Conservation (phyloP, 805 yeast species). For the Gaillardinia entomophila region DNA sequence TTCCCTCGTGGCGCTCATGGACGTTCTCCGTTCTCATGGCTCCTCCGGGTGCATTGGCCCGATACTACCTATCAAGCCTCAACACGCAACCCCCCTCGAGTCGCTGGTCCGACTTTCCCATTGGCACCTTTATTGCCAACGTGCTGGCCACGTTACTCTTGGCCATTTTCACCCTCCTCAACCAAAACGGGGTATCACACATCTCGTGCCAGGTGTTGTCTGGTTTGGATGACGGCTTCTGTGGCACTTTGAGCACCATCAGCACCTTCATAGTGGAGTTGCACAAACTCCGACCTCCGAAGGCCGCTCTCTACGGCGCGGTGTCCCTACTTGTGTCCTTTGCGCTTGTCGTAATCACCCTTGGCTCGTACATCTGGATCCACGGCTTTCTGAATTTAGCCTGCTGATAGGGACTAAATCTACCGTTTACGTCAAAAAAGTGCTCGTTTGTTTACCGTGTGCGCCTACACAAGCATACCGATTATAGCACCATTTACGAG, state of each 20-base stretch:
- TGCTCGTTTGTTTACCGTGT: no score
- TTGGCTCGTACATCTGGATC: conserved; percentile 75
- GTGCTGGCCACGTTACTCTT: conserved; percentile 40
- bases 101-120: conserved; percentile 40
- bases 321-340: conserved; percentile 45
- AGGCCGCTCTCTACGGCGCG: conserved; percentile 47
- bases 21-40: conserved; percentile 61
- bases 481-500: no score
- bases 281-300: conserved; percentile 18
- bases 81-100: conserved; percentile 48
- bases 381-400: no score
- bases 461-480: no score
- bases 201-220: conserved; percentile 45
- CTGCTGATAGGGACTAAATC: no score
- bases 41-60: conserved; percentile 59
- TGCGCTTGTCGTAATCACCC: conserved; percentile 44
- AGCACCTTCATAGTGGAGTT: conserved; percentile 76
- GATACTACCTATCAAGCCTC: no score
- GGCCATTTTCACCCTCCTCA: conserved; percentile 37
- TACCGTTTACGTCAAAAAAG: no score
- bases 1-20: conserved; percentile 58
- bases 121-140: conserved; percentile 48
- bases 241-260: conserved; percentile 69
- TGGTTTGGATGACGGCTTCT: conserved; percentile 60
- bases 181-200: conserved; percentile 19